Percentiles rank a stretch among this genome's conserved stretches.
phyloP scores from a whole-genome alignment of 2,329 filamentous ascomycete genomes.

The Ophiostoma perfectum region DNA sequence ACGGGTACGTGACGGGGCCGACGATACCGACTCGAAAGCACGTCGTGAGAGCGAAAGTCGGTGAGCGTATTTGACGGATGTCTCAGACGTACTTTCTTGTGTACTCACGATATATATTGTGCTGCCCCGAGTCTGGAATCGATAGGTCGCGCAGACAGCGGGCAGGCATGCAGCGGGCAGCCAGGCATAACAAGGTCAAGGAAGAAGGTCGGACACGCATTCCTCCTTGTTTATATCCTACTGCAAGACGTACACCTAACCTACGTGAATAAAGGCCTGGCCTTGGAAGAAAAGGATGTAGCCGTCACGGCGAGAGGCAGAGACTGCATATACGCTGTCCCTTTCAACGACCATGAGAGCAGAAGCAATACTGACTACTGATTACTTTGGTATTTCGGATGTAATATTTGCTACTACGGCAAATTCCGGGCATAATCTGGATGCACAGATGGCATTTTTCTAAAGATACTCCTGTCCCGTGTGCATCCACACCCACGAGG shows the following conservation, averaged over 20 bases:
- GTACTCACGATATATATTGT: not conserved
- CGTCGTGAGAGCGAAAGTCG: not conserved
- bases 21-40: not conserved
- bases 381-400: too few relatives aligned
- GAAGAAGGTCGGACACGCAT: not conserved
- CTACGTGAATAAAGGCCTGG: too few relatives aligned
- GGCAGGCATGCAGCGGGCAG: not conserved
- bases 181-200: not conserved
- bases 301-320: too few relatives aligned
- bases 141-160: not conserved
- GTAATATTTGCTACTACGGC: too few relatives aligned
- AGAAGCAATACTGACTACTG: too few relatives aligned
- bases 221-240: not conserved
- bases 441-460: too few relatives aligned
- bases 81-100: slow-evolving; percentile 4
- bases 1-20: not conserved
- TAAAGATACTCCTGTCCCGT: too few relatives aligned
- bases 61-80: not conserved
- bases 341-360: too few relatives aligned
- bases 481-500: too few relatives aligned
- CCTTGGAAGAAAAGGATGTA: too few relatives aligned
- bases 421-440: too few relatives aligned
- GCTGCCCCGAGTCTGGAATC: not conserved
- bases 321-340: too few relatives aligned
- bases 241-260: not conserved